phyloP scores from a whole-genome alignment of 2,329 filamentous ascomycete species.

The Tolypocladium paradoxum region DNA sequence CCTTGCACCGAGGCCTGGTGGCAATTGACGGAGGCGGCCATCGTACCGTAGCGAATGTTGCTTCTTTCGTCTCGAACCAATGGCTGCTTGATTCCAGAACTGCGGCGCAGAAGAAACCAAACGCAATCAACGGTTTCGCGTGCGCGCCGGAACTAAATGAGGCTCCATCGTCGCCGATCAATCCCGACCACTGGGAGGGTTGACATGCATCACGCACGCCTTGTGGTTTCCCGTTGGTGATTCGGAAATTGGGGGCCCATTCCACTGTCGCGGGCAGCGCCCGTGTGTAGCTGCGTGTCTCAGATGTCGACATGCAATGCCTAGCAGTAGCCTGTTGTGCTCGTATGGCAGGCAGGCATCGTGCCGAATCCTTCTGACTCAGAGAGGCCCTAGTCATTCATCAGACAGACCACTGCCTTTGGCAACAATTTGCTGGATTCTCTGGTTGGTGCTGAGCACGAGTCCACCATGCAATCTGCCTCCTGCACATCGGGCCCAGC shows the following conservation, averaged over 20 bases:
- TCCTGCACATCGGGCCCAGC: not conserved
- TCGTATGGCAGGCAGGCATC: not conserved
- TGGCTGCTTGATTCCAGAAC: not conserved
- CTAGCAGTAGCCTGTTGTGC: not conserved
- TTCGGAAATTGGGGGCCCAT: not conserved
- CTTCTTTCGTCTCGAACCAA: not conserved
- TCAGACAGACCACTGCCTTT: not conserved
- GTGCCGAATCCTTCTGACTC: not conserved
- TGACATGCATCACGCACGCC: constrained; percentile 3
- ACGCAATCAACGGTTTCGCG: not conserved
- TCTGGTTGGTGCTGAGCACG: not conserved
- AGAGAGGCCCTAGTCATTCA: not conserved
- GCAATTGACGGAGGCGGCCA: not conserved
- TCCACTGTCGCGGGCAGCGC: not conserved
- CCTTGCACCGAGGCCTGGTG: not conserved
- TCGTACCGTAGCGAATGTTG: not conserved
- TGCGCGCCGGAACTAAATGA: not conserved
- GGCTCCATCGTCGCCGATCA: constrained; percentile 5
- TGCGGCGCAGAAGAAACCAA: not conserved
- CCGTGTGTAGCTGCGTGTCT: not conserved
- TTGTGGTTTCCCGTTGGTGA: not conserved
- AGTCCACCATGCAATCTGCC: not conserved
- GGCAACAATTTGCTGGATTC: not conserved
- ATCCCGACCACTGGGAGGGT: constrained; percentile 5
- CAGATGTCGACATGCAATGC: not conserved